Evolutionary conservation across 2,329 filamentous ascomycete species (phyloP).

Genomic region (Alternaria sp.): DNA sequence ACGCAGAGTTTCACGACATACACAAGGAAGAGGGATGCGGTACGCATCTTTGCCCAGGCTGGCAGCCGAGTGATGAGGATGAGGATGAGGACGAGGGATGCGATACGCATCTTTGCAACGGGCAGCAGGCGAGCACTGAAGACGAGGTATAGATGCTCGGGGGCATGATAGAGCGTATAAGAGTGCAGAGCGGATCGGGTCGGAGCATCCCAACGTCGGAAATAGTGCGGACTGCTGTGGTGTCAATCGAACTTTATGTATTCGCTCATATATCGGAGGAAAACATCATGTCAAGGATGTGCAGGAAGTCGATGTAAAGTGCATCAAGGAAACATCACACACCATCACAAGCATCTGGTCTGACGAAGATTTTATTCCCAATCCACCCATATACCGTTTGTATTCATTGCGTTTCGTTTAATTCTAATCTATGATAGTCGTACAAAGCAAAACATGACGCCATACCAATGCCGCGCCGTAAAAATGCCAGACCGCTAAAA

Average conservation of each 20-base stretch:
- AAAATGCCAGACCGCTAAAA: slow-evolving; percentile 3
- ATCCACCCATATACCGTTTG: not conserved
- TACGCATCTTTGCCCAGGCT: not conserved
- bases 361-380: not conserved
- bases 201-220: not conserved
- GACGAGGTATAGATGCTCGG: not conserved
- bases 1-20: not conserved
- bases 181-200: not conserved
- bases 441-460: slow-evolving; percentile 1
- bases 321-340: not conserved
- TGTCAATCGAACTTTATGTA: not conserved
- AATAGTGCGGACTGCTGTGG: not conserved
- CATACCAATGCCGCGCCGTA: slow-evolving; percentile 6
- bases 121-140: not conserved
- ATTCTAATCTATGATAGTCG: slow-evolving; percentile 3
- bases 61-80: not conserved
- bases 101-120: not conserved
- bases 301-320: not conserved
- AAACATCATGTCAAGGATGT: not conserved
- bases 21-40: not conserved
- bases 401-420: not conserved
- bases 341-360: not conserved
- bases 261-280: not conserved
- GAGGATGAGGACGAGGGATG: not conserved
- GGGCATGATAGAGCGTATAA: not conserved